Base-by-base conservation (phyloP, 805 yeast genomes). In the Starmera amethionina region DNA sequence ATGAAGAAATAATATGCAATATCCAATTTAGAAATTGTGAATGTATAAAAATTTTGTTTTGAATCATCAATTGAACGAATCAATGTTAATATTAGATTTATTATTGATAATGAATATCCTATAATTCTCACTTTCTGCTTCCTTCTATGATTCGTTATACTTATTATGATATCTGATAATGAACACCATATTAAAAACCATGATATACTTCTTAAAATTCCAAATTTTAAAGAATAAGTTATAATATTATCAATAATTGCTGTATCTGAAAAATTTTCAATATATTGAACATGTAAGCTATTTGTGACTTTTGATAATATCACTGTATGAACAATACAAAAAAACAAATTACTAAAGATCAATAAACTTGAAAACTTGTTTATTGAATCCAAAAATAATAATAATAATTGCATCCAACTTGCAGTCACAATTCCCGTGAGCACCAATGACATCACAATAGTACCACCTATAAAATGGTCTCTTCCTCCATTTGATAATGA, bases 341-440 rank as follows among this genome's bases (percentile, higher is more conserved):
- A 71, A 40, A 76, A 63, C 16, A 78, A 47, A n/a, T 82, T 75
- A 5, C 83, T 75, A 9, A 78, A 28, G 32, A 72, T 73, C 31
- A 84, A 70, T 35, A 77, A 56, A 33, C 64, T 54, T 4, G 89
- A 87, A 41, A 81, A 73, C 22, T 73, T 62, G 47, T 74, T 74
- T 22, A 22, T 22, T 32, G 72, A 74, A 16, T 76, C 70, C 29
- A 84, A 54, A 16, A 73, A 52, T 34, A 82, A 63, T 30, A 82
- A 58, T 14, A 82, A 44, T 38, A 80, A 60, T 22, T 85, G 63
- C 76, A 83, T 75, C 94, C 94, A 85, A 25, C 79, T 65, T 13
- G 80, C 70, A 6, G 76, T 74, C 44, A 77, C 75, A 15, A 74
- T 64, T 0, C 79, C 75, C 40, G 75, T 67, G 4, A 72, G 52